Evolutionary conservation across 2,329 filamentous ascomycete genomes (phyloP).

Genomic region (Cryphonectria carpinicola): DNA sequence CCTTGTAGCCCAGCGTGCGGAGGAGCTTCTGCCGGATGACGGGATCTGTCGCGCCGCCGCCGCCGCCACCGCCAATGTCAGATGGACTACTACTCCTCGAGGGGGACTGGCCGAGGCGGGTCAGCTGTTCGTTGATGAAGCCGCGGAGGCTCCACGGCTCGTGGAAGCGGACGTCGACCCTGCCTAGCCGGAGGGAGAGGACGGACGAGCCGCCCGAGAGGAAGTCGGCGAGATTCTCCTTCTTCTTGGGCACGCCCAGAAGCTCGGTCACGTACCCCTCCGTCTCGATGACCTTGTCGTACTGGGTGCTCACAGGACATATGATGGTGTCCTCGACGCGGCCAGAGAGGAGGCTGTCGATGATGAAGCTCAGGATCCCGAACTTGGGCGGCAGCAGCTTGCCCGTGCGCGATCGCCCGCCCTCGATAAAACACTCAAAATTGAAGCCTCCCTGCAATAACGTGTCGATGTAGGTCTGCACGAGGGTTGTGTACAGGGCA

Average conservation of each 20-base stretch:
- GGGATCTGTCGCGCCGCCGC: constrained; percentile 51
- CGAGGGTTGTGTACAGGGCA: constrained; percentile 85
- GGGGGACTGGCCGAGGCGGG: constrained; percentile 57
- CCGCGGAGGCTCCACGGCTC: constrained; percentile 89
- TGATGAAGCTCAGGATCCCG: constrained; percentile 86
- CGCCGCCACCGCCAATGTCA: constrained; percentile 47
- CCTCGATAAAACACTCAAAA: constrained; percentile 97
- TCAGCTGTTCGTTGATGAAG: constrained; percentile 79
- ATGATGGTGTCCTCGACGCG: constrained; percentile 90
- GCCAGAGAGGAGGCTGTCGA: constrained; percentile 88
- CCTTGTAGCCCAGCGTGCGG: constrained; percentile 86
- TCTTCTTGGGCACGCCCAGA: constrained; percentile 90
- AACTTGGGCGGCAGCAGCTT: constrained; percentile 95
- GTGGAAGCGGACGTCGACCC: constrained; percentile 94
- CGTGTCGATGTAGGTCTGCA: constrained; percentile 95
- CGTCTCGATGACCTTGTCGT: constrained; percentile 98
- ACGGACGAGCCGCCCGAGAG: constrained; percentile 84
- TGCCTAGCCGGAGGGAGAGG: constrained; percentile 82
- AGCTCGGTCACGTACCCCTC: constrained; percentile 96
- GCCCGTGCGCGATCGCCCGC: constrained; percentile 87
- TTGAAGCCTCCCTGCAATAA: constrained; percentile 90
- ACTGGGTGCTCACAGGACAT: constrained; percentile 95
- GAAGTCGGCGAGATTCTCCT: constrained; percentile 90
- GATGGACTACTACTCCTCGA: constrained; percentile 45
- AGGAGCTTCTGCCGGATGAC: constrained; percentile 72